Evolutionary conservation across 225 moss, liverwort and hornwort species (phyloP).

Genomic region (Polytrichum formosum): DNA sequence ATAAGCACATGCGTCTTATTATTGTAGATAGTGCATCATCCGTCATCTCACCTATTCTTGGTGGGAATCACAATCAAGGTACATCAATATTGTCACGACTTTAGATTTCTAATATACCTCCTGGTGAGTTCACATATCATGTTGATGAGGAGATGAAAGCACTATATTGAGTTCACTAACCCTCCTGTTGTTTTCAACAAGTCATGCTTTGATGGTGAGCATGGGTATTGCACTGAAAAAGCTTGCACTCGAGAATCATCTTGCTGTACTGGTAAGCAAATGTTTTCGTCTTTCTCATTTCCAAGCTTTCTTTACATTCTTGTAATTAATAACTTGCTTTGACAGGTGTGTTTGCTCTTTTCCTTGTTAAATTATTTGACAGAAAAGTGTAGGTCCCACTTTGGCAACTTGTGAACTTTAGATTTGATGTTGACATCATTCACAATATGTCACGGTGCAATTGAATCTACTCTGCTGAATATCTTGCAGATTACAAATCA

Average conservation of each 20-base stretch:
- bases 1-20: slow-evolving; percentile 58
- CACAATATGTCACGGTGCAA: no score
- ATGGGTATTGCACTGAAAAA: slow-evolving; percentile 71
- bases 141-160: no score
- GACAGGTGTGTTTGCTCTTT: no score
- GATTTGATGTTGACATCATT: no score
- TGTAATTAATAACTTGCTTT: no score
- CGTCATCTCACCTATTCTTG: slow-evolving; percentile 81
- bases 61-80: slow-evolving; percentile 66
- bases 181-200: slow-evolving; percentile 25
- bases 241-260: slow-evolving; percentile 61
- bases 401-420: no score
- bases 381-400: no score
- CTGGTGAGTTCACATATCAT: no score
- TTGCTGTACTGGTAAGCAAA: slow-evolving; percentile 72
- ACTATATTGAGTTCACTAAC: background rate
- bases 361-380: no score
- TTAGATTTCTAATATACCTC: background rate
- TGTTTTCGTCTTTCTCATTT: slow-evolving; percentile 2
- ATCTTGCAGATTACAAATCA: slow-evolving; percentile 80
- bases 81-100: slow-evolving; percentile 9
- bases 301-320: no score
- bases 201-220: slow-evolving; percentile 88
- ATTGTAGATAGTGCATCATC: slow-evolving; percentile 87
- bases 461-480: background rate